Conservation (phyloP, 805 yeast species). For the Kregervanrija delftensis region DNA sequence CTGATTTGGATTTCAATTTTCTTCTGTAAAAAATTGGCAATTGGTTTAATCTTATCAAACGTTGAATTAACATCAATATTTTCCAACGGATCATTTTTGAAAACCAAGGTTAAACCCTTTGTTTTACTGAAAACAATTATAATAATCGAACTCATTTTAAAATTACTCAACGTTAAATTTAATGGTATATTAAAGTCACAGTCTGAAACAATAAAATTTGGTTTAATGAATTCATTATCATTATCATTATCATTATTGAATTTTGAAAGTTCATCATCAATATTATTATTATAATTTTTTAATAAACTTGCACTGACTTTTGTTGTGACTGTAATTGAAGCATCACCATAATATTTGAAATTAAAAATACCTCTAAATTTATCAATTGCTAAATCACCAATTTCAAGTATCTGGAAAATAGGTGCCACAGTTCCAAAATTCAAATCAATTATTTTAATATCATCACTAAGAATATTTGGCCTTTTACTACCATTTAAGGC, state of each 20-base stretch:
- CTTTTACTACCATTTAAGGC: conserved; percentile 69
- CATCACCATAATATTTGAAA: conserved; percentile 68
- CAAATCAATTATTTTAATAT: conserved; percentile 59
- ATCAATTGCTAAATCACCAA: conserved; percentile 74
- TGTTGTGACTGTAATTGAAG: conserved; percentile 66
- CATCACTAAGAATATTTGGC: conserved; percentile 65
- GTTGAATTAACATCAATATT: conserved; percentile 76
- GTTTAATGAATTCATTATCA: conserved; percentile 45
- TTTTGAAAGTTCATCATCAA: conserved; percentile 15
- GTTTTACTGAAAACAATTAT: conserved; percentile 75
- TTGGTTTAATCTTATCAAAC: conserved; percentile 78
- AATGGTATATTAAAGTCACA: conserved; percentile 73
- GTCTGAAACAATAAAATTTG: conserved; percentile 57
- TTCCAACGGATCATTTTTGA: conserved; percentile 84
- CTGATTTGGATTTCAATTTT: conserved; percentile 79
- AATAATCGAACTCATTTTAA: conserved; percentile 71
- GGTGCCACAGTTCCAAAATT: conserved; percentile 74
- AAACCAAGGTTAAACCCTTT: conserved; percentile 80
- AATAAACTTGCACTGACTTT: conserved; percentile 81
- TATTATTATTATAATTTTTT: conserved; percentile 46
- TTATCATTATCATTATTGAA: conserved; percentile 22
- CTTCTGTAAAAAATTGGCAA: conserved; percentile 74
- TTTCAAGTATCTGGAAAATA: conserved; percentile 67
- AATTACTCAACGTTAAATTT: conserved; percentile 65
- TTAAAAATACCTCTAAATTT: conserved; percentile 79